Evolutionary conservation across 306 rosid genomes (phyloP).

Genomic region (Dryas octopetala): DNA sequence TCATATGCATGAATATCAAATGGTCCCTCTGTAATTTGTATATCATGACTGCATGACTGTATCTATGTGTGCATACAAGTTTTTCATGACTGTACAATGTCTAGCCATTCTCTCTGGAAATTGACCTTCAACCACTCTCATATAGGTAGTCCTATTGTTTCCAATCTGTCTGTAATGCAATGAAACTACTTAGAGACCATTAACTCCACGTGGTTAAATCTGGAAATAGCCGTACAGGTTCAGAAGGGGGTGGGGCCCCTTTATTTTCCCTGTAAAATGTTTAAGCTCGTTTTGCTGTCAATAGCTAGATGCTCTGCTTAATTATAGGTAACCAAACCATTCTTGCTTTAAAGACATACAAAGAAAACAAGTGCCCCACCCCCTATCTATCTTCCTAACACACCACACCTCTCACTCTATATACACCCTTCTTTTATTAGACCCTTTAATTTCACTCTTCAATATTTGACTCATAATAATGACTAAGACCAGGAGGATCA

Average conservation of each 20-base stretch:
- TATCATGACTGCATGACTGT: no score
- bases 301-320: background rate
- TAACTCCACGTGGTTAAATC: background rate
- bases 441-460: no score
- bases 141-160: background rate
- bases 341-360: background rate
- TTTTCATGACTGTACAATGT: background rate
- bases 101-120: background rate
- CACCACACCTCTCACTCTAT: background rate
- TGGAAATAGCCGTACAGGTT: background rate
- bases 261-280: background rate
- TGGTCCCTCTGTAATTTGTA: no score
- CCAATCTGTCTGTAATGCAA: background rate
- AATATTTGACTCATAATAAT: constrained; percentile 10
- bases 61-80: background rate
- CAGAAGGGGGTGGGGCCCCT: background rate
- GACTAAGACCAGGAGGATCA: constrained; percentile 25
- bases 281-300: background rate
- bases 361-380: constrained; percentile 5
- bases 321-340: constrained; percentile 29
- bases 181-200: background rate
- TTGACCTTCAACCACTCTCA: background rate
- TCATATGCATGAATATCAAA: no score
- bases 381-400: constrained; percentile 16
- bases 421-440: background rate